Base-by-base conservation (phyloP, 2,329 filamentous ascomycete genomes). In the Fusarium sp. region DNA sequence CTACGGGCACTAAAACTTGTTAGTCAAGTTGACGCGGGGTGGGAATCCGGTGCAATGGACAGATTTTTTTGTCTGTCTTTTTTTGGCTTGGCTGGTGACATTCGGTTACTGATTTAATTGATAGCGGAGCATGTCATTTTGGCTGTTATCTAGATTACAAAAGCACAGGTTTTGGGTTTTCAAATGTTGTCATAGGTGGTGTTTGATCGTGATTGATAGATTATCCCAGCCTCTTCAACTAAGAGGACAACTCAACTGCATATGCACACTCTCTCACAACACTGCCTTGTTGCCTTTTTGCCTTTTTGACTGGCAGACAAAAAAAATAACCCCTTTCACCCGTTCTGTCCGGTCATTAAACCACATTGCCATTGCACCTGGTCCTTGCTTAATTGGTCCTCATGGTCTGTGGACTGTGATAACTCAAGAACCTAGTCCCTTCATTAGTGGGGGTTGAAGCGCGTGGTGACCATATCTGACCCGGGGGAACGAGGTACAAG, bases 301-400 rank as follows among this genome's bases (percentile, higher is more conserved):
- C 28, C 28, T 31, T 31, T 31, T 31, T 31, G 28, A 31, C 28
- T 31, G 28, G 28, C 10, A 60, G 40, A 39, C 33, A 44, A 51
- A 28, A 53, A 49, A 38, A 60, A 44, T 17, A 50, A 22, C 54
- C 42, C 60, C 54, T 47, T 58, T 65, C 47, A 51, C 40, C 42
- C 58, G 46, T 46, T 45, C 33, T 52, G 47, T 57, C 42, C 51
- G 17, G 28, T 46, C 49, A 33, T 61, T 55, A 47, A 52, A 61
- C 58, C 57, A 52, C 52, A 57, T 66, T 65, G 50, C 51, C 67
- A 70, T 42, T 54, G 58, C 65, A 70, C 57, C 63, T 52, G 47
- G 55, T 60, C 69, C 71, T 62, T 70, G 69, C 67, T 69, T 62
- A 45, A 74, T 74, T 73, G 69, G 72, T 50, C 49, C 56, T 40